Percentiles rank a stretch among this genome's conserved stretches.
These are phyloP conservation scores for Dictyostelium purpureum DNA, from an alignment of 78 protist species.

Conservation along the genomic window DNA sequence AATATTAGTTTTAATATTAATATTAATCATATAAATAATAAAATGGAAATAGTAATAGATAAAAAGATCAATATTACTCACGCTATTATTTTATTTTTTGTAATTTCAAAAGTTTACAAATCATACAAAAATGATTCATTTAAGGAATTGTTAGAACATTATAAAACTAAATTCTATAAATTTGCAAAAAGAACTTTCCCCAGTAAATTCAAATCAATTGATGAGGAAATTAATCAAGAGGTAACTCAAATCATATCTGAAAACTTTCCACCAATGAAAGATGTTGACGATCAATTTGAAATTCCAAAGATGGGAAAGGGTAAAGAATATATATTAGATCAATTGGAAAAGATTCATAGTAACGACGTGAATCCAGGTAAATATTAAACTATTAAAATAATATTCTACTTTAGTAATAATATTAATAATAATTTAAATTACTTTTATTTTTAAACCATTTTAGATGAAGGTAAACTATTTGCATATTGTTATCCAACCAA, in stretches of 20 bases:
- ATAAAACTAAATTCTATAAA: conserved; percentile 6
- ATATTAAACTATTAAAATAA: not conserved
- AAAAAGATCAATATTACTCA: too few species aligned
- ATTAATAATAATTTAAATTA: not conserved
- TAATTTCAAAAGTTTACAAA: too few species aligned
- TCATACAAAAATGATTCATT: too few species aligned
- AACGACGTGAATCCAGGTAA: conserved; percentile 49
- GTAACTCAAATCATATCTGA: conserved; percentile 18
- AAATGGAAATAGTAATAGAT: too few species aligned
- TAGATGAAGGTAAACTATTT: conserved; percentile 56
- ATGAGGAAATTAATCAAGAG: conserved; percentile 12
- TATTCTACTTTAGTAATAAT: not conserved
- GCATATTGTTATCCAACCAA: conserved; percentile 71
- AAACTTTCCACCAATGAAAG: conserved; percentile 40
- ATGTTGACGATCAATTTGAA: not conserved
- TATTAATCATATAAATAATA: too few species aligned
- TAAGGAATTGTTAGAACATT: too few species aligned
- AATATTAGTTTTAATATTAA: too few species aligned
- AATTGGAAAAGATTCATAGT: not conserved
- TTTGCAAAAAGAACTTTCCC: conserved; percentile 6
- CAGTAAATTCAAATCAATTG: not conserved
- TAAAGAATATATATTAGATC: not conserved
- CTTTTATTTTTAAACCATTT: not conserved
- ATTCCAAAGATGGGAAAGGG: conserved; percentile 8
- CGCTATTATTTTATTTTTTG: too few species aligned